phyloP scores from a whole-genome alignment of 306 rosid genomes.

The Prunus salicina region DNA sequence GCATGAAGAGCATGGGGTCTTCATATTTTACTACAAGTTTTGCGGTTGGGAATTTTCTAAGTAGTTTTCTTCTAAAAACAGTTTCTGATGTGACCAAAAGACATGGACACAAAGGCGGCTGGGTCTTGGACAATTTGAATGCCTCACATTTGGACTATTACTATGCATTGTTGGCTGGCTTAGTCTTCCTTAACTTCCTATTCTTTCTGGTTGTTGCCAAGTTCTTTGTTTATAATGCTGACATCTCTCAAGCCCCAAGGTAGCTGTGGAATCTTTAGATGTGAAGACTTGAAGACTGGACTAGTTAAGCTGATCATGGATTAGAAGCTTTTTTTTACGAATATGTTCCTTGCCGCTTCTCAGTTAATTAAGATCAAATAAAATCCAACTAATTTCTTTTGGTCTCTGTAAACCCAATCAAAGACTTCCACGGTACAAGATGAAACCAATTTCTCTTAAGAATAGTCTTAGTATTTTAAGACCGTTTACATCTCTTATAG shows the following conservation, averaged over 20 bases:
- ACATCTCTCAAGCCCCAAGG: constrained; percentile 23
- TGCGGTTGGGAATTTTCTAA: constrained; percentile 59
- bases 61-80: constrained; percentile 49
- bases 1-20: constrained; percentile 64
- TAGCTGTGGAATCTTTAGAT: background rate
- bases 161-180: constrained; percentile 54
- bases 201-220: constrained; percentile 58
- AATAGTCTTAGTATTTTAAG: background rate
- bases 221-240: constrained; percentile 50
- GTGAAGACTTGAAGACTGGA: background rate
- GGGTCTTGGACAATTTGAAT: constrained; percentile 68
- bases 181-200: constrained; percentile 48
- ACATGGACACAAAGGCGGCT: constrained; percentile 50
- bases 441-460: background rate
- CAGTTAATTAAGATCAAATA: background rate
- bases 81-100: constrained; percentile 54
- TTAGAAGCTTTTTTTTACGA: background rate
- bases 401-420: background rate
- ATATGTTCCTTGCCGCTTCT: background rate
- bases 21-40: constrained; percentile 45
- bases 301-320: no score
- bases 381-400: background rate
- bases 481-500: background rate
- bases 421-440: background rate
- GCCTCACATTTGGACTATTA: constrained; percentile 57